A percentile compares a stretch with the other conserved stretches of the same genome.
phyloP scores from a whole-genome alignment of 495 filamentous ascomycete species.

The Podospora comata region DNA sequence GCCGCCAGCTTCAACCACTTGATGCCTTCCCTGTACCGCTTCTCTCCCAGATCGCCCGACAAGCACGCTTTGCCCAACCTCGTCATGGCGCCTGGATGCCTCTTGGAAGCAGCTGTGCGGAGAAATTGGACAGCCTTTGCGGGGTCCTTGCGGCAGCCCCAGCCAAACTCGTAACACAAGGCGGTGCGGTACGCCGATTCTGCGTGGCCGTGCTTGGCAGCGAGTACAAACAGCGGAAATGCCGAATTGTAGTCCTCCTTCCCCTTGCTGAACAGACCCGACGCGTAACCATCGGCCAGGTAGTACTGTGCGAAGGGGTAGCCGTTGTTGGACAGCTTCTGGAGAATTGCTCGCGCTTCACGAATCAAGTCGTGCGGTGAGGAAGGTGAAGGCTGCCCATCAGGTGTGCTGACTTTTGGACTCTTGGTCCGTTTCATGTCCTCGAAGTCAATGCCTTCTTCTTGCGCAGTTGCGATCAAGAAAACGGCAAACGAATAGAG shows the following conservation, averaged over 20 bases:
- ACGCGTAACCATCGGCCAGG: conserved; percentile 88
- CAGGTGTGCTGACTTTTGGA: conserved; percentile 42
- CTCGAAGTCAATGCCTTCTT: conserved; percentile 49
- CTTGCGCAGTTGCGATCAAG: conserved; percentile 80
- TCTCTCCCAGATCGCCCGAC: conserved; percentile 79
- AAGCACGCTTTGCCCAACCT: conserved; percentile 88
- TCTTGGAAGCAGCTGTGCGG: conserved; percentile 83
- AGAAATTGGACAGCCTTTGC: conserved; percentile 92
- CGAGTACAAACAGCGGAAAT: conserved; percentile 86
- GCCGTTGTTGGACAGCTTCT: conserved; percentile 76
- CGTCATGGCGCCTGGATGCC: conserved; percentile 91
- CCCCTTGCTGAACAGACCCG: conserved; percentile 89
- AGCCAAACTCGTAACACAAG: conserved; percentile 96
- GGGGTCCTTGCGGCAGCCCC: conserved; percentile 86
- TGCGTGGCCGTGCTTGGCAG: conserved; percentile 95
- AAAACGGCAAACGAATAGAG: conserved; percentile 96
- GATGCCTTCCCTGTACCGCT: conserved; percentile 84
- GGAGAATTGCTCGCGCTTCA: conserved; percentile 87
- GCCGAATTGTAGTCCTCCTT: conserved; percentile 86
- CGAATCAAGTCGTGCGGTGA: conserved; percentile 66
- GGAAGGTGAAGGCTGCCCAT: conserved; percentile 37
- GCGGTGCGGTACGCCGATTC: conserved; percentile 93
- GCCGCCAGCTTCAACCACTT: conserved; percentile 96
- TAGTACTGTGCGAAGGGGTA: conserved; percentile 99
- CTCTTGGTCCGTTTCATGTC: conserved; percentile 42